Percentiles rank a stretch among this genome's conserved stretches.
Conservation (phyloP, 1,284 basidiomycete species). For the Anthracocystis panici-leucophaei region DNA sequence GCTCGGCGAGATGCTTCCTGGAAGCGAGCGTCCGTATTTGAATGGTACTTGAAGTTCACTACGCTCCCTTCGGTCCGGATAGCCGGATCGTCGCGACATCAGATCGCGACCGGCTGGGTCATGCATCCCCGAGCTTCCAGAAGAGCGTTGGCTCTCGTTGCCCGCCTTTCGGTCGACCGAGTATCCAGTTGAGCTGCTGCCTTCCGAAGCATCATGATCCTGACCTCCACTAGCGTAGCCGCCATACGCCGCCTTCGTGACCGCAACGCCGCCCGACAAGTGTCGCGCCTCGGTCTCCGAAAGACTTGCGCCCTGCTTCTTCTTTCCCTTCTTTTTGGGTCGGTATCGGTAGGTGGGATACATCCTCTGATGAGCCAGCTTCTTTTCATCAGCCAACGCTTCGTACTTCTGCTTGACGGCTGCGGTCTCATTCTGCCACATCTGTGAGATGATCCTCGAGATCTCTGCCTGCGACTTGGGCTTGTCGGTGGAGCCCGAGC, state of each 20-base stretch:
- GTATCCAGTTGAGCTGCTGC: constrained; percentile 7
- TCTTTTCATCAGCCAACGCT: constrained; percentile 77
- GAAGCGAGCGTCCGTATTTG: constrained; percentile 20
- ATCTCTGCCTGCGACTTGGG: constrained; percentile 78
- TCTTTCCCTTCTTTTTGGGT: constrained; percentile 42
- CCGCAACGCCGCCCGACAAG: not conserved
- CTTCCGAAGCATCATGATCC: constrained; percentile 12
- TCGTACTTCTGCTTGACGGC: constrained; percentile 77
- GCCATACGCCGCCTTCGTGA: constrained; percentile 6
- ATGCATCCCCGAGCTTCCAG: constrained; percentile 5
- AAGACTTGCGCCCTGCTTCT: constrained; percentile 13
- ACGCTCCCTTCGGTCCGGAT: constrained; percentile 16
- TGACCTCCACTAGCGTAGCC: constrained; percentile 14
- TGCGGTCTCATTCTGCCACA: constrained; percentile 78
- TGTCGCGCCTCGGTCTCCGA: constrained; percentile 1
- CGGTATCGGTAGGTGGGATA: constrained; percentile 51
- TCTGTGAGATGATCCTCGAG: constrained; percentile 77
- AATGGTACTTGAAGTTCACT: constrained; percentile 3
- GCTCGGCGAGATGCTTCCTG: constrained; percentile 2
- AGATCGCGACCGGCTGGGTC: constrained; percentile 18
- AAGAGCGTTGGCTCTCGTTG: constrained; percentile 5
- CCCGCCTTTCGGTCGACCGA: constrained; percentile 14
- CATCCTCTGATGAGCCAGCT: constrained; percentile 72
- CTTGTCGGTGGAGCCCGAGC: constrained; percentile 66
- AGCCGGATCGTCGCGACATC: constrained; percentile 13